These are phyloP conservation scores for Pseudophaeomoniella oleicola DNA, from an alignment of 2,329 filamentous ascomycete species.

Conservation along the genomic window DNA sequence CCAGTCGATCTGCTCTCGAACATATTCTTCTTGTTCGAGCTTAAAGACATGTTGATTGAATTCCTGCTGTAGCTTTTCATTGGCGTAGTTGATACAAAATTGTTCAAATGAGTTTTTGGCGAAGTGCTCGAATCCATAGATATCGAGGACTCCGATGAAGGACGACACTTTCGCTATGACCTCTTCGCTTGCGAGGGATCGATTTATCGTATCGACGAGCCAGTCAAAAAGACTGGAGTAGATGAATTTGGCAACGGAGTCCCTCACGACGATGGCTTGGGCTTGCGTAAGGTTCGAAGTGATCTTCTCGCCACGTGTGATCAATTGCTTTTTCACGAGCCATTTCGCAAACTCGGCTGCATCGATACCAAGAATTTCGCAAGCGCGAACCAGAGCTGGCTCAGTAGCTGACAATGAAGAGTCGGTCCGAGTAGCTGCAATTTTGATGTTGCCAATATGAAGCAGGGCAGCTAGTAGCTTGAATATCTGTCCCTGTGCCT, in stretches of 20 bases:
- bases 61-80: constrained; percentile 96
- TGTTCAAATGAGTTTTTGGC: constrained; percentile 99
- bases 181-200: constrained; percentile 74
- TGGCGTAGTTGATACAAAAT: constrained; percentile 99
- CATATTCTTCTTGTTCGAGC: constrained; percentile 94
- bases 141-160: constrained; percentile 98
- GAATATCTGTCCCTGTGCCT: constrained; percentile 75
- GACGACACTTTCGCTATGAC: constrained; percentile 68
- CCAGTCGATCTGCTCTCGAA: constrained; percentile 95
- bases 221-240: constrained; percentile 98
- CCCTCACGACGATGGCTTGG: constrained; percentile 84
- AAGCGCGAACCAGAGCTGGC: constrained; percentile 67
- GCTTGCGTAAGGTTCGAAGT: constrained; percentile 88
- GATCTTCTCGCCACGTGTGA: constrained; percentile 94
- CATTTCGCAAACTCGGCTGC: constrained; percentile 80
- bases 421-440: constrained; percentile 76
- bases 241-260: constrained; percentile 96
- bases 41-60: constrained; percentile 99
- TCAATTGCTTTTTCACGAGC: constrained; percentile 97
- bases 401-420: constrained; percentile 70
- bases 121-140: constrained; percentile 98
- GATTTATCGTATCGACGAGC: constrained; percentile 95
- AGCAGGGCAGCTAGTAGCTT: constrained; percentile 77
- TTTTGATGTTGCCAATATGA: constrained; percentile 93
- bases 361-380: constrained; percentile 75